Evolutionary conservation across 2,329 filamentous ascomycete genomes (phyloP).

Genomic region (Verticillium zaregamsianum): DNA sequence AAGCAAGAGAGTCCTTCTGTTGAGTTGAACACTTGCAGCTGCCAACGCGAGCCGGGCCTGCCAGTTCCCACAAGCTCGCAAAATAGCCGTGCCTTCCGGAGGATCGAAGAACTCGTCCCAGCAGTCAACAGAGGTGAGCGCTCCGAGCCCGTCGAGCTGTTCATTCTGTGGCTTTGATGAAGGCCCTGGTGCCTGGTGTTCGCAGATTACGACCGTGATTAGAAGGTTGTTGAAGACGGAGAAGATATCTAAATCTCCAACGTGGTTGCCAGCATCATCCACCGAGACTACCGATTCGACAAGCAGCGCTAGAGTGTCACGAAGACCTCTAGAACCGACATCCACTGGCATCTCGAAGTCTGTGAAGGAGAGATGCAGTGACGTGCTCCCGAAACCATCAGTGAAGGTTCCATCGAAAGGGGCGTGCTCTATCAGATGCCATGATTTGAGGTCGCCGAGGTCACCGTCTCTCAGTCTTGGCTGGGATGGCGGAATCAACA

Average conservation of each 20-base stretch:
- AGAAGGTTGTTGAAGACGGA: neutral
- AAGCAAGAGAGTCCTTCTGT: neutral
- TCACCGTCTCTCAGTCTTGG: neutral
- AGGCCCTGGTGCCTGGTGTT: neutral
- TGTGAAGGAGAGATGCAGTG: constrained; percentile 1
- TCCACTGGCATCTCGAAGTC: neutral
- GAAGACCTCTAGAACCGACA: neutral
- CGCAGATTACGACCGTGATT: neutral
- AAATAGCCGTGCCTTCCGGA: neutral
- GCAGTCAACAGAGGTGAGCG: neutral
- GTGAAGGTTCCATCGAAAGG: neutral
- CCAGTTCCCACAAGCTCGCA: neutral
- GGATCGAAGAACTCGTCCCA: neutral
- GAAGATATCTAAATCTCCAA: neutral
- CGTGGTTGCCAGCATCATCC: neutral
- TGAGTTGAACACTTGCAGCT: neutral
- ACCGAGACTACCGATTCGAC: neutral
- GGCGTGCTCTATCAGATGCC: neutral
- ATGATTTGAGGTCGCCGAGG: neutral
- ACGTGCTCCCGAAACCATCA: neutral
- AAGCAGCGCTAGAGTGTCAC: neutral
- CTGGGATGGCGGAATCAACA: neutral
- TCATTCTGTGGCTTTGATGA: neutral
- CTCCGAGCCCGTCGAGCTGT: neutral
- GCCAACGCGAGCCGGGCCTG: neutral